Percentiles rank a stretch among this genome's conserved stretches.
Evolutionary conservation across 768 basidiomycete genomes (phyloP).

Genomic region (Lentinula aciculospora): DNA sequence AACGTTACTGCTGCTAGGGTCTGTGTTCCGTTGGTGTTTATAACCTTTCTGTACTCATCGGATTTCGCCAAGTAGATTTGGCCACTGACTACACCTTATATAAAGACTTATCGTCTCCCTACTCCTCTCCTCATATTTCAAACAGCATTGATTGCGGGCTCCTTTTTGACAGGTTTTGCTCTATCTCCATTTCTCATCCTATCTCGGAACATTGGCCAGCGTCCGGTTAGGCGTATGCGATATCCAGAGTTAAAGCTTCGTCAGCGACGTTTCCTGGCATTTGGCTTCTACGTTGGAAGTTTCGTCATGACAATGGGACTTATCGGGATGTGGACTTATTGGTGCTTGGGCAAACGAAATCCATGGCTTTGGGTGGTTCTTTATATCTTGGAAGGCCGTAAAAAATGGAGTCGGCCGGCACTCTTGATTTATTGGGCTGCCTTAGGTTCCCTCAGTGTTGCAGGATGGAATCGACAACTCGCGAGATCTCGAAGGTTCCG

Average conservation of each 20-base stretch:
- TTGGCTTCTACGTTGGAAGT: conserved; percentile 77
- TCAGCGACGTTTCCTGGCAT: conserved; percentile 78
- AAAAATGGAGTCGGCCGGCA: conserved; percentile 72
- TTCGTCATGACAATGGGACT: conserved; percentile 73
- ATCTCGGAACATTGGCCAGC: conserved; percentile 86
- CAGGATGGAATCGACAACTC: conserved; percentile 91
- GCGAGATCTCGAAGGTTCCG: conserved; percentile 69
- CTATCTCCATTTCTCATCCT: conserved; percentile 91
- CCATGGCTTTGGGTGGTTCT: conserved; percentile 85
- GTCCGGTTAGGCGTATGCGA: conserved; percentile 75
- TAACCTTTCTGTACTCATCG: not conserved
- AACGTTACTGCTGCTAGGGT: conserved; percentile 83
- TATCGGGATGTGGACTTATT: conserved; percentile 89
- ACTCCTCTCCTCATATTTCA: conserved; percentile 92
- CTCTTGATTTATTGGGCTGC: conserved; percentile 84
- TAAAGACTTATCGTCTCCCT: conserved; percentile 89
- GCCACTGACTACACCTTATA: conserved; percentile 73
- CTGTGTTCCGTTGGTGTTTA: conserved; percentile 18
- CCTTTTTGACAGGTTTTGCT: conserved; percentile 87
- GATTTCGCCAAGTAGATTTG: conserved; percentile 50
- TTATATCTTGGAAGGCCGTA: conserved; percentile 71
- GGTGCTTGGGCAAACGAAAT: conserved; percentile 75
- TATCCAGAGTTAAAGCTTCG: conserved; percentile 77
- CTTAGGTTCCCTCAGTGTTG: conserved; percentile 78
- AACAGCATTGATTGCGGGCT: conserved; percentile 87